These are phyloP conservation scores for Brassica rapa DNA, from an alignment of 345 rosid genomes.

Conservation along the genomic window DNA sequence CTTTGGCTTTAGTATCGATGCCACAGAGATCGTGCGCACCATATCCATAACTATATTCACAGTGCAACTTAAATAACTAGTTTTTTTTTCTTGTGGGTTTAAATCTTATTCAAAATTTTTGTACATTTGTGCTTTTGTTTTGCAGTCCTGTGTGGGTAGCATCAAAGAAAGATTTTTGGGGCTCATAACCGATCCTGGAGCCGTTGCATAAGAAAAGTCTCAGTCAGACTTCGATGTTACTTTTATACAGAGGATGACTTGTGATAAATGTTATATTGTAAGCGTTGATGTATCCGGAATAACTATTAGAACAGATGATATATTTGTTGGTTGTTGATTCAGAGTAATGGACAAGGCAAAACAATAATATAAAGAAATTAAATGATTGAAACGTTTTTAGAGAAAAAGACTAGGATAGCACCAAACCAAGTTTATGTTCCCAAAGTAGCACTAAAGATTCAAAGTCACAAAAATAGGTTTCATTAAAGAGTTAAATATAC, in stretches of 20 bases:
- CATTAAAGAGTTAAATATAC: no score
- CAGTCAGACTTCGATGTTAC: background rate
- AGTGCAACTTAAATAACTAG: background rate
- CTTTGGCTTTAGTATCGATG: conserved; percentile 83
- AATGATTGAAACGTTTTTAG: no score
- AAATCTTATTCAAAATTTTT: background rate
- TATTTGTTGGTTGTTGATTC: background rate
- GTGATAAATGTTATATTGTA: background rate
- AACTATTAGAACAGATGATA: background rate
- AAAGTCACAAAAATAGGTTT: no score
- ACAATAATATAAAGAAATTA: background rate
- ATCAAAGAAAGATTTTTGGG: conserved; percentile 91
- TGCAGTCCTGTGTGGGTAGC: conserved; percentile 95
- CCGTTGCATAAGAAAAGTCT: conserved; percentile 48
- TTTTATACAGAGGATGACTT: background rate
- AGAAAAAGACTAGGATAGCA: no score
- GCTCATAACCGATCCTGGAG: conserved; percentile 77
- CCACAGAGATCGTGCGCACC: conserved; percentile 70
- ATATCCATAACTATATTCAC: conserved; percentile 5
- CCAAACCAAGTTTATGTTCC: no score
- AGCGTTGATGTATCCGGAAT: background rate
- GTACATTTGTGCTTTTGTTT: background rate
- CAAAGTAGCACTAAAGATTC: no score
- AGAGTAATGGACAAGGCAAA: background rate
- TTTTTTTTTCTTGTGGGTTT: background rate